Evolutionary conservation across 371 early-diverging fungal species (phyloP), one percentile per base, ranked within the genome.

Genomic region (Thermomucor indicae-seudaticae): DNA sequence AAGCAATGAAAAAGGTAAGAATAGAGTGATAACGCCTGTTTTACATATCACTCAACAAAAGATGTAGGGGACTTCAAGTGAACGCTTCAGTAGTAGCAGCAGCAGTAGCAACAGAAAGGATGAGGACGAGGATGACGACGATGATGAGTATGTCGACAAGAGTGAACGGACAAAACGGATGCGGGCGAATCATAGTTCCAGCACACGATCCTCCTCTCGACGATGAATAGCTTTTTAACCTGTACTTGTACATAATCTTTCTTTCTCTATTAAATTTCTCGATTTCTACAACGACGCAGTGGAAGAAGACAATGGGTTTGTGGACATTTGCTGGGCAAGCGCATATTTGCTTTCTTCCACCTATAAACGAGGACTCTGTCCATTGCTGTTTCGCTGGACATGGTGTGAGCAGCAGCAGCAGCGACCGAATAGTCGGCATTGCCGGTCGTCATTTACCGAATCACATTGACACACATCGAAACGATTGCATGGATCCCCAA

Each of bases 401-500:
- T 42, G 34, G 40, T 31, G 42, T 50, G 40, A 34, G 23, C 17
- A 42, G 41, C 24, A 23, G 12, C 12, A n/a, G 20, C 41, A 28
- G 29, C 16, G 41, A 10, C 39, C 7, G 25, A 27, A 19, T 25
- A 41, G 1, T 23, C 16, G 52, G 52, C 34, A 28, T 51, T 31
- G 30, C 40, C 1, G 52, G 52, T n/a, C 28, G 8, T 25, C 29
- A 35, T 37, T 7, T 25, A 20, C 47, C 30, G 6, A 0, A 43
- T 43, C 37, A 51, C 43, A n/a, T n/a, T n/a, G n/a, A n/a, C n/a
- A n/a, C n/a, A n/a, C n/a, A n/a, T 22, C 54, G 23, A 12, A 53
- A 53, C 37, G 47, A 53, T 19, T 53, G 54, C 29, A 41, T 53
- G 54, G 54, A 53, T 40, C 47, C 54, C 27, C 25, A 38, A 11